Conservation (phyloP, 169 alveolate species). For the Plasmodium fragile region DNA sequence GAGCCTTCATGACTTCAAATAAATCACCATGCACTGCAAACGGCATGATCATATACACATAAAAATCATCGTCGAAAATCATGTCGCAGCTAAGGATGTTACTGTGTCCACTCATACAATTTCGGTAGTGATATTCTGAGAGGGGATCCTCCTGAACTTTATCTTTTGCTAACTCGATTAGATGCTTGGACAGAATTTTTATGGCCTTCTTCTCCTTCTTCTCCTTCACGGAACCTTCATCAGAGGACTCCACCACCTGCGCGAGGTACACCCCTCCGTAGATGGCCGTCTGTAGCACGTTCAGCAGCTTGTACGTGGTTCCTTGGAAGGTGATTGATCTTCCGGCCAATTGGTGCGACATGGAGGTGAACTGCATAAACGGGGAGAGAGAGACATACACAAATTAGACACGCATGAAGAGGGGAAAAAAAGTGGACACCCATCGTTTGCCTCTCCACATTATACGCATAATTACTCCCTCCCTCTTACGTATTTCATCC, state of each 20-base stretch:
- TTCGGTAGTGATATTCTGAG: slow-evolving; percentile 60
- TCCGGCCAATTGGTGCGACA: slow-evolving; percentile 22
- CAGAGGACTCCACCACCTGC: slow-evolving; percentile 19
- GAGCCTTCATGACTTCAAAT: slow-evolving; percentile 80
- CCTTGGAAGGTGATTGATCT: slow-evolving; percentile 2
- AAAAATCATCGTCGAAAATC: slow-evolving; percentile 47
- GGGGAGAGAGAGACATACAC: neutral
- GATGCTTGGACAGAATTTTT: slow-evolving; percentile 52
- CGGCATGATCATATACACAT: slow-evolving; percentile 77
- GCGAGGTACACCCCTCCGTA: slow-evolving; percentile 58
- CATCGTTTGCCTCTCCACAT: neutral
- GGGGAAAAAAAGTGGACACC: too few relatives aligned
- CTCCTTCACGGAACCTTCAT: neutral
- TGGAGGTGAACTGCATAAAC: neutral
- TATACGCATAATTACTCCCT: neutral
- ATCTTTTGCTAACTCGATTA: slow-evolving; percentile 55
- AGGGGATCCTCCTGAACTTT: slow-evolving; percentile 64
- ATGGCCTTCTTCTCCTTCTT: slow-evolving; percentile 51
- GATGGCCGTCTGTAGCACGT: slow-evolving; percentile 51
- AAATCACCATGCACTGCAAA: slow-evolving; percentile 81
- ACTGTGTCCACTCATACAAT: slow-evolving; percentile 73
- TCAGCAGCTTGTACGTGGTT: slow-evolving; percentile 31
- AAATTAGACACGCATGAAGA: neutral
- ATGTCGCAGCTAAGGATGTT: slow-evolving; percentile 48
- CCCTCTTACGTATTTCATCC: slow-evolving; percentile 49